phyloP scores from a whole-genome alignment of 2,329 filamentous ascomycete genomes.

The Penicillium sclerotiorum region DNA sequence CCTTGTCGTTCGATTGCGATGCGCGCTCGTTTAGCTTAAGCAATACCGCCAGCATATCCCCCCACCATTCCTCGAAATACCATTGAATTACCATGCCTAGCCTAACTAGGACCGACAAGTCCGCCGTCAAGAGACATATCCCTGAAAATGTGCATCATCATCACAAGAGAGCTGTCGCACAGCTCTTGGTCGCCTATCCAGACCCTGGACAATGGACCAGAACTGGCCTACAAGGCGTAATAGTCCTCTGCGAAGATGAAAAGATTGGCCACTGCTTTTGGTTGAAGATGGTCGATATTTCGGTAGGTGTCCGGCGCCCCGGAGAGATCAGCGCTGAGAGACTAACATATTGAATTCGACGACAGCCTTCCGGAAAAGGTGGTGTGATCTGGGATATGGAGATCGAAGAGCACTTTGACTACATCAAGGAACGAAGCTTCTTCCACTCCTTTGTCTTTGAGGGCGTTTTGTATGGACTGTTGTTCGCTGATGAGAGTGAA shows the following conservation, averaged over 20 bases:
- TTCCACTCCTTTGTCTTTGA: conserved; percentile 98
- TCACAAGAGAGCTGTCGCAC: conserved; percentile 88
- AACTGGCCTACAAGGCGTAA: conserved; percentile 88
- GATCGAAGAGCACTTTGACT: conserved; percentile 90
- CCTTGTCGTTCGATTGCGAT: conserved; percentile 21
- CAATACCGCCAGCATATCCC: neutral
- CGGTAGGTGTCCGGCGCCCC: conserved; percentile 61
- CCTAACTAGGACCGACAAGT: conserved; percentile 91
- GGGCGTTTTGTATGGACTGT: conserved; percentile 80
- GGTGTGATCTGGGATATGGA: conserved; percentile 98
- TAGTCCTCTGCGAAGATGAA: conserved; percentile 82
- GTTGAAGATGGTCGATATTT: conserved; percentile 96
- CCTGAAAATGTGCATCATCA: conserved; percentile 97
- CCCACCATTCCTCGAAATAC: conserved; percentile 3
- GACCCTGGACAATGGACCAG: conserved; percentile 87
- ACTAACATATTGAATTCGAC: conserved; percentile 15
- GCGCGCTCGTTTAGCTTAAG: conserved; percentile 20
- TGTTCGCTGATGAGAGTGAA: conserved; percentile 96
- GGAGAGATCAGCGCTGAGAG: conserved; percentile 1
- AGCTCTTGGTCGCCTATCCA: conserved; percentile 90
- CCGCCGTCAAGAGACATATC: conserved; percentile 90
- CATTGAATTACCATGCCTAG: conserved; percentile 37
- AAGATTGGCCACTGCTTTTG: conserved; percentile 94
- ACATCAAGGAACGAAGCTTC: conserved; percentile 96
- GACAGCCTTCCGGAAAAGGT: conserved; percentile 72